A percentile compares a stretch with the other conserved stretches of the same genome.
These are phyloP conservation scores for Thraustotheca clavata DNA, from an alignment of 352 stramenopile genomes.

Conservation along the genomic window DNA sequence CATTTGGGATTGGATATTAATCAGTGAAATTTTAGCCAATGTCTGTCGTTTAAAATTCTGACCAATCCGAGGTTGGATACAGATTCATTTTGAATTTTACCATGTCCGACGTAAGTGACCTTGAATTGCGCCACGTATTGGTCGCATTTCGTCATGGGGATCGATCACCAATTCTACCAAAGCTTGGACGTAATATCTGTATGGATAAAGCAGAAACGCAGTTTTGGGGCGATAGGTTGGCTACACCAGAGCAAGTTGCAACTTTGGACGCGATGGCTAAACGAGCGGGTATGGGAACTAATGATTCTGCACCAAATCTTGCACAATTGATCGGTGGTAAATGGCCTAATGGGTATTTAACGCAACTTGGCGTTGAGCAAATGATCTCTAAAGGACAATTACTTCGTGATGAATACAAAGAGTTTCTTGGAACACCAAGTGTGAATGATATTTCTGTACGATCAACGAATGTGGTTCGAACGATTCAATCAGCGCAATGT, in stretches of 20 bases:
- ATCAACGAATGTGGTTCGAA: conserved; percentile 64
- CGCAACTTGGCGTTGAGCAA: conserved; percentile 52
- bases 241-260: conserved; percentile 41
- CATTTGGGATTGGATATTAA: too few species aligned
- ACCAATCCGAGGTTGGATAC: neutral
- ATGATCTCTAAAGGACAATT: conserved; percentile 54
- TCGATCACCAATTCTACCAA: conserved; percentile 57
- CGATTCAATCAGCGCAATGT: conserved; percentile 68
- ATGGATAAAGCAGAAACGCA: conserved; percentile 44
- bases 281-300: conserved; percentile 37
- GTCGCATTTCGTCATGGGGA: conserved; percentile 78
- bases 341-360: conserved; percentile 47
- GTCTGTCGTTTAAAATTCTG: too few species aligned
- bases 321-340: conserved; percentile 28
- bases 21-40: too few species aligned
- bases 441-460: conserved; percentile 61
- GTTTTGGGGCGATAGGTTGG: conserved; percentile 53
- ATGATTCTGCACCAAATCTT: conserved; percentile 32
- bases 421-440: conserved; percentile 28
- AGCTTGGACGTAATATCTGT: conserved; percentile 40
- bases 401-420: conserved; percentile 39
- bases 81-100: neutral
- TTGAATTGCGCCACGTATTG: conserved; percentile 60
- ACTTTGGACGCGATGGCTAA: conserved; percentile 38
- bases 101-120: conserved; percentile 19